These are phyloP conservation scores for Mortierella sp. DNA, from an alignment of 371 early-diverging fungal genomes.

Conservation along the genomic window DNA sequence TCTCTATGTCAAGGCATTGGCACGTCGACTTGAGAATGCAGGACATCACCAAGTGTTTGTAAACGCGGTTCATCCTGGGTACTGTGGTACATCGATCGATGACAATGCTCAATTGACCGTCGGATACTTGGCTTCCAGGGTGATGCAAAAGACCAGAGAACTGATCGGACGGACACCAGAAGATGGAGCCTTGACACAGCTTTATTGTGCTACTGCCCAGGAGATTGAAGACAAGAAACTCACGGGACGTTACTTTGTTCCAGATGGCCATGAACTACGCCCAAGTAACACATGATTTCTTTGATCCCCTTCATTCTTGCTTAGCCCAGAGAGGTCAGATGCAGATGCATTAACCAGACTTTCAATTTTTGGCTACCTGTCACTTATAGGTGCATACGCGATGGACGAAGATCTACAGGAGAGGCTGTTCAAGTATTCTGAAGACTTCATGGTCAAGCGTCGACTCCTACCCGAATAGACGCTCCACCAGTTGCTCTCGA, in stretches of 20 bases:
- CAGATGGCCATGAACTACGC: slow-evolving; percentile 45
- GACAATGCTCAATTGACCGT: slow-evolving; percentile 1
- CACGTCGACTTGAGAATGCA: slow-evolving; percentile 53
- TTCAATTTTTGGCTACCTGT: too few relatives aligned
- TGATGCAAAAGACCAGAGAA: slow-evolving; percentile 18
- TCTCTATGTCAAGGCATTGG: slow-evolving; percentile 66
- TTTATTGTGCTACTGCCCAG: slow-evolving; percentile 73
- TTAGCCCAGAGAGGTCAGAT: neutral
- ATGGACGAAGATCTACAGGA: slow-evolving; percentile 44
- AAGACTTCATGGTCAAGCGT: slow-evolving; percentile 41
- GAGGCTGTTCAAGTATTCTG: slow-evolving; percentile 39
- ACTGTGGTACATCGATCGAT: slow-evolving; percentile 51
- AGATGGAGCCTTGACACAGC: slow-evolving; percentile 69
- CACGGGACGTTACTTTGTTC: slow-evolving; percentile 44
- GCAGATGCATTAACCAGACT: neutral
- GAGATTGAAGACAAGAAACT: slow-evolving; percentile 57
- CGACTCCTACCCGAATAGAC: too few relatives aligned
- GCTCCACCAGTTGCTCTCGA: too few relatives aligned
- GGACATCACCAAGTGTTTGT: slow-evolving; percentile 62
- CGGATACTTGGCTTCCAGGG: slow-evolving; percentile 11
- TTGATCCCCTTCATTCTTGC: neutral
- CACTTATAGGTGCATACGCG: slow-evolving; percentile 39
- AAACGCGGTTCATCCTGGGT: slow-evolving; percentile 56
- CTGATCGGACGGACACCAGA: slow-evolving; percentile 20
- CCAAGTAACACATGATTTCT: slow-evolving; percentile 29